These are phyloP conservation scores for Symbiodinium pilosum DNA, from an alignment of 73 alveolate species.

Conservation along the genomic window DNA sequence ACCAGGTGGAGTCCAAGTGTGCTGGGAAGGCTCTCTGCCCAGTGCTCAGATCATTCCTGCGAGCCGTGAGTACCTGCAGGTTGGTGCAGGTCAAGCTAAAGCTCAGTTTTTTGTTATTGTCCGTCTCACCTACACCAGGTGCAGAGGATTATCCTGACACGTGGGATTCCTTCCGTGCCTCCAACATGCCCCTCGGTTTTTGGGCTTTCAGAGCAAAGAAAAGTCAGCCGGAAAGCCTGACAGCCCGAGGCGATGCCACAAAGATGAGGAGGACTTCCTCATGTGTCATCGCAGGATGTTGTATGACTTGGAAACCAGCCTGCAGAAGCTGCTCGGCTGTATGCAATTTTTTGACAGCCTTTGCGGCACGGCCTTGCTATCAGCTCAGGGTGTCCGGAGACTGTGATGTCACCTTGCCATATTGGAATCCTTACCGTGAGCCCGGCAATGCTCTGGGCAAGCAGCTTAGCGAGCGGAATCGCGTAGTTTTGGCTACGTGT, in stretches of 20 bases:
- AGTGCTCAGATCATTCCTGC: not conserved
- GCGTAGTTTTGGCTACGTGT: not conserved
- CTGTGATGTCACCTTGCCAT: not conserved
- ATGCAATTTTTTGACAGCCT: too few relatives aligned
- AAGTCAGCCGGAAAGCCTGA: not conserved
- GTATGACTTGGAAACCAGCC: not conserved
- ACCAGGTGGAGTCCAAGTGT: slow-evolving; percentile 15
- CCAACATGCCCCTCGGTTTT: not conserved
- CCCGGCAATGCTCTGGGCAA: not conserved
- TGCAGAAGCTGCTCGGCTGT: not conserved
- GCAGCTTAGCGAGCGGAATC: not conserved
- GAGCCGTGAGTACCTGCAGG: too few relatives aligned
- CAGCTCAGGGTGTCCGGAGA: not conserved
- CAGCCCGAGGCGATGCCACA: not conserved
- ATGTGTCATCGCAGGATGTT: not conserved
- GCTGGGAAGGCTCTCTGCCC: not conserved
- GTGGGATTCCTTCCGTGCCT: slow-evolving; percentile 1
- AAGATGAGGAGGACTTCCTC: not conserved
- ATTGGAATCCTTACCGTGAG: slow-evolving; percentile 1
- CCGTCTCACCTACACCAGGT: too few relatives aligned
- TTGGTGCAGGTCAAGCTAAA: too few relatives aligned
- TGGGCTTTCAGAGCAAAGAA: not conserved
- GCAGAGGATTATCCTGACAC: not conserved
- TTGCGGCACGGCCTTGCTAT: too few relatives aligned
- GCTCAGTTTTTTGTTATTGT: too few relatives aligned